Evolutionary conservation across 2,329 filamentous ascomycete species (phyloP), one percentile per base, ranked within the genome.

Genomic region (Fusarium coicis): DNA sequence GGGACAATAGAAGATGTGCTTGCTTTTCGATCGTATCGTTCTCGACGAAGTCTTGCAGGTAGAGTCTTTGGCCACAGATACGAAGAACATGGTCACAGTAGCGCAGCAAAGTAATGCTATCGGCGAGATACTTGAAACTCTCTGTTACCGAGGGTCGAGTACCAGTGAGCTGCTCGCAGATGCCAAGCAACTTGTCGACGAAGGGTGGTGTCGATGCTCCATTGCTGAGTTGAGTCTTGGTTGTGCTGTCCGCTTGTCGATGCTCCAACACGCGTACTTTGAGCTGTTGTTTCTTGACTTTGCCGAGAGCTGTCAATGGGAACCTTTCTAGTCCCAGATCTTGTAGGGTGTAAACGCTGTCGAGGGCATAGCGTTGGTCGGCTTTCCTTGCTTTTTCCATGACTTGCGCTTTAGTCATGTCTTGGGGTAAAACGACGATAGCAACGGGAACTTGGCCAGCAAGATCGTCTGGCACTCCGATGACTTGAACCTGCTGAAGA

Each of bases 391-490:
- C 76, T 54, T 79, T 79, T 52, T 79, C 70, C 44, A 76, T 64
- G n/a, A 83, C 73, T 23, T 79, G 75, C 1, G 71, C 40, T 69
- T 84, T 84, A 34, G 81, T 70, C 2, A 76, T 70, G 6, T 75
- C 71, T n/a, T 79, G 42, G 1, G 81, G 79, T 6, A 81, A 66
- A 37, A 78, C 75, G 32, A 86, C 81, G 18, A 87, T 76, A 5
- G 86, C 86, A 19, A 87, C 81, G 1, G 84, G 83, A 7, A 87
- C 80, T 68, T 87, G 85, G 8, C 85, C 85, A 32, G 85, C 84
- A 60, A 85, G 74, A 18, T 83, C 79, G 70, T 87, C 84, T 5
- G 81, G 79, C 4, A 84, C 76, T 14, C 84, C 85, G 18, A 87
- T 79, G 4, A 87, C 83, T 61, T 85, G 81, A 2, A 76, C 80